Conservation (phyloP, 176 grass and related monocot species). For the Chrysopogon serrulatus region DNA sequence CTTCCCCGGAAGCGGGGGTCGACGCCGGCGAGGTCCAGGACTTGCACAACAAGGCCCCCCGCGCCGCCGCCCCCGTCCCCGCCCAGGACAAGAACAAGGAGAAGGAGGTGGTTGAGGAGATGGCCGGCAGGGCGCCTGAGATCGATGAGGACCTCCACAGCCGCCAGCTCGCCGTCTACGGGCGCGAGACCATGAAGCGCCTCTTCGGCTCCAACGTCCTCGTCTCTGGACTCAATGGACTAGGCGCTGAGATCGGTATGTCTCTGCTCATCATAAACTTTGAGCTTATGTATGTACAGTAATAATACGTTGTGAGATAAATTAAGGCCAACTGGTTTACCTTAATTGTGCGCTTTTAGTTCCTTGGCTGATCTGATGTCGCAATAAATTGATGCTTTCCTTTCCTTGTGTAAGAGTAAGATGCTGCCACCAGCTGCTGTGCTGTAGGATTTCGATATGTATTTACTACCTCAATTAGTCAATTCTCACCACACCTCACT, state of each 20-base stretch:
- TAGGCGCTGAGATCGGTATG: too few relatives aligned
- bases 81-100: neutral
- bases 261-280: neutral
- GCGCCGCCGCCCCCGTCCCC: conserved; percentile 5
- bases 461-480: neutral
- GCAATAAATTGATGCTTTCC: neutral
- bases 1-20: conserved; percentile 51
- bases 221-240: too few relatives aligned
- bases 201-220: too few relatives aligned
- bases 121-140: too few relatives aligned
- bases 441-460: neutral
- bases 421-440: neutral
- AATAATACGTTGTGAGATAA: too few relatives aligned
- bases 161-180: too few relatives aligned
- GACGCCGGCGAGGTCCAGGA: conserved; percentile 51
- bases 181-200: too few relatives aligned
- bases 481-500: neutral
- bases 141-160: too few relatives aligned
- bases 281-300: neutral
- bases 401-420: neutral
- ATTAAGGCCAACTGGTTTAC: neutral
- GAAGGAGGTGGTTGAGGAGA: too few relatives aligned
- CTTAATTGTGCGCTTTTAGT: neutral
- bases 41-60: conserved; percentile 55
- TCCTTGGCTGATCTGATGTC: neutral